These are phyloP conservation scores for Ophiognomonia clavigignenti-juglandacearum DNA, from an alignment of 2,329 filamentous ascomycete species.

Conservation along the genomic window DNA sequence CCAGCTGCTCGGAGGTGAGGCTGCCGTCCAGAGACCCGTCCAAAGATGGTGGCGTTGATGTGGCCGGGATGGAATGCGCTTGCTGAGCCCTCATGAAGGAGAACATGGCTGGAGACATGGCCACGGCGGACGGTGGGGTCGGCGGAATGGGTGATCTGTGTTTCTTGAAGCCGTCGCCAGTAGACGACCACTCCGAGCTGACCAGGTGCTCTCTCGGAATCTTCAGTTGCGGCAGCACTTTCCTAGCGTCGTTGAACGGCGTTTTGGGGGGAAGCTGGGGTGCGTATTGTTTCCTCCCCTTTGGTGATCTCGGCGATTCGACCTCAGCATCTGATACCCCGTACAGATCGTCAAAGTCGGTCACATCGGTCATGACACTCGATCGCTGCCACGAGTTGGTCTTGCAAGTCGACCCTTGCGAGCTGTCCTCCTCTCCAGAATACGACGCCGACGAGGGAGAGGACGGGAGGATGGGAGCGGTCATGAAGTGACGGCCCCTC, in stretches of 20 bases:
- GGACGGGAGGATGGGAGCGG: conserved; percentile 57
- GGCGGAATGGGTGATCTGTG: conserved; percentile 55
- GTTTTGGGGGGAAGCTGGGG: conserved; percentile 16
- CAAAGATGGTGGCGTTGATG: conserved; percentile 79
- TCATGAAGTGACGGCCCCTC: conserved; percentile 60
- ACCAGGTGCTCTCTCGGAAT: conserved; percentile 37
- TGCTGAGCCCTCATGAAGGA: conserved; percentile 63
- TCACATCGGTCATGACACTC: conserved; percentile 59
- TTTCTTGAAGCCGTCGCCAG: conserved; percentile 33
- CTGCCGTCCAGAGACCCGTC: conserved; percentile 91
- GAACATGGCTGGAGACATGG: conserved; percentile 71
- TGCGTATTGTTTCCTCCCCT: conserved; percentile 26
- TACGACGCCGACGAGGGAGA: conserved; percentile 52
- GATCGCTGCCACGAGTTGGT: conserved; percentile 59
- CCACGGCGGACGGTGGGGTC: conserved; percentile 62
- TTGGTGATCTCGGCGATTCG: conserved; percentile 34
- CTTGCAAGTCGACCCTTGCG: conserved; percentile 45
- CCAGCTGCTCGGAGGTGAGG: conserved; percentile 81
- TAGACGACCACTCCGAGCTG: conserved; percentile 7
- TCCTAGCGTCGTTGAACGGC: conserved; percentile 30
- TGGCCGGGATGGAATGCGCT: conserved; percentile 62
- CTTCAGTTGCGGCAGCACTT: conserved; percentile 42
- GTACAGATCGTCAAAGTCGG: conserved; percentile 82
- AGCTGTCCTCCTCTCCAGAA: conserved; percentile 30
- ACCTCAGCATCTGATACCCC: conserved; percentile 79